Evolutionary conservation across 768 basidiomycete species (phyloP).

Genomic region (Leccinum rimulosum): DNA sequence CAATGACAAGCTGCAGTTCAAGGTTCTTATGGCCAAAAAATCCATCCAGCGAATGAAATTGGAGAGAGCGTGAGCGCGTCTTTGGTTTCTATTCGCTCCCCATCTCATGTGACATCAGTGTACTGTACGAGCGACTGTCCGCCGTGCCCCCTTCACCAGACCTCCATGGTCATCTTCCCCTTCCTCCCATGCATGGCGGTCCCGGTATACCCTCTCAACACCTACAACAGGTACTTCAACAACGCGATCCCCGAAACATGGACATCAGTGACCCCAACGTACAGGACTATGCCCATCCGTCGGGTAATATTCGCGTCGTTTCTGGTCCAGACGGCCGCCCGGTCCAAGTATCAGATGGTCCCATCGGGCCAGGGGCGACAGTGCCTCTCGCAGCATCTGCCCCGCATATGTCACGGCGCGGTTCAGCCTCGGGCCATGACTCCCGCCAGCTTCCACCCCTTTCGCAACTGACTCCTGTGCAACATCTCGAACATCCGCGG

Average conservation of each 20-base stretch:
- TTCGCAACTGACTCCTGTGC: conserved; percentile 45
- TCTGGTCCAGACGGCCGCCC: conserved; percentile 50
- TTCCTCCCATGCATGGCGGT: conserved; percentile 34
- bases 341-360: conserved; percentile 48
- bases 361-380: conserved; percentile 39
- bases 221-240: conserved; percentile 22
- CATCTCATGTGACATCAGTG: conserved; percentile 41
- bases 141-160: conserved; percentile 57
- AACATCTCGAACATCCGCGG: conserved; percentile 36
- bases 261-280: conserved; percentile 48
- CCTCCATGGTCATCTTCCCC: conserved; percentile 38
- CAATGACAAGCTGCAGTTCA: conserved; percentile 85
- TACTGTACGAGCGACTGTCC: conserved; percentile 77
- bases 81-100: conserved; percentile 18
- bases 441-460: conserved; percentile 49
- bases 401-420: conserved; percentile 43
- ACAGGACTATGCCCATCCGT: conserved; percentile 49
- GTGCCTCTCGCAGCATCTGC: conserved; percentile 38
- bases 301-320: conserved; percentile 46
- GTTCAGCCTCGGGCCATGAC: conserved; percentile 42
- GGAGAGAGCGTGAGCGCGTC: conserved; percentile 74
- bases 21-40: conserved; percentile 74
- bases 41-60: conserved; percentile 85
- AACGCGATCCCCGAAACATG: conserved; percentile 40
- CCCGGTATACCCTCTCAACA: conserved; percentile 38